Conservation (phyloP, 345 rosid species). For the Sisymbrium altissimum region DNA sequence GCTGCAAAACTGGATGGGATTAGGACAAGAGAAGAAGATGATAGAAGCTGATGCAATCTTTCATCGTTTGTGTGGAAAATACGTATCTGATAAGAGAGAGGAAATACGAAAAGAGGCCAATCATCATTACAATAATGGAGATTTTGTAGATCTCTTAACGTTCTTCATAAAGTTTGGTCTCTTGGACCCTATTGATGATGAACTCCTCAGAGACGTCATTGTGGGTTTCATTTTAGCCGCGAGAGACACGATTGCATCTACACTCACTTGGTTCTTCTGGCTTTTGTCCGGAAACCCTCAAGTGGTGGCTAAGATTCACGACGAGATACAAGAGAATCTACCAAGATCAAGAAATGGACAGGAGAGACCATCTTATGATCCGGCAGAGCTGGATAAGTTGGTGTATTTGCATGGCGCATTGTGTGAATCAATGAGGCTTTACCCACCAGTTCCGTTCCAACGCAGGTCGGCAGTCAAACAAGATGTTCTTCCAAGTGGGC, state of each 20-base stretch:
- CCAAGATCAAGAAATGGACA: background rate
- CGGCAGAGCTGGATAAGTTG: constrained; percentile 16
- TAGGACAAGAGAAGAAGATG: constrained; percentile 38
- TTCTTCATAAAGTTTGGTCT: constrained; percentile 26
- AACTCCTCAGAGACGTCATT: constrained; percentile 43
- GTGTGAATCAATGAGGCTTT: constrained; percentile 35
- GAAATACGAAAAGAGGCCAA: background rate
- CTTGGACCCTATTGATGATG: constrained; percentile 15
- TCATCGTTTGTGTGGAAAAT: background rate
- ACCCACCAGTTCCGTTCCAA: constrained; percentile 30
- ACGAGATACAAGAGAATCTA: constrained; percentile 32
- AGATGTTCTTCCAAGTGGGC: constrained; percentile 39
- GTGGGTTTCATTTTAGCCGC: constrained; percentile 43
- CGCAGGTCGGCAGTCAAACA: constrained; percentile 1
- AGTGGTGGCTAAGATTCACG: constrained; percentile 31
- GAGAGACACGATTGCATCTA: constrained; percentile 29
- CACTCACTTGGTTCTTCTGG: constrained; percentile 51
- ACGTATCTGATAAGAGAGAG: constrained; percentile 28
- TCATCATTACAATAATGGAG: background rate
- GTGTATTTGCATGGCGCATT: constrained; percentile 34
- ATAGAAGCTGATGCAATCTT: constrained; percentile 19
- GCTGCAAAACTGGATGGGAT: constrained; percentile 25
- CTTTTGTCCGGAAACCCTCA: constrained; percentile 36
- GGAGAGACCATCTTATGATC: constrained; percentile 4
- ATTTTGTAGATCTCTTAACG: constrained; percentile 34